Evolutionary conservation across 176 grass and related monocot genomes (phyloP).

Genomic region (Paspalum vaginatum): DNA sequence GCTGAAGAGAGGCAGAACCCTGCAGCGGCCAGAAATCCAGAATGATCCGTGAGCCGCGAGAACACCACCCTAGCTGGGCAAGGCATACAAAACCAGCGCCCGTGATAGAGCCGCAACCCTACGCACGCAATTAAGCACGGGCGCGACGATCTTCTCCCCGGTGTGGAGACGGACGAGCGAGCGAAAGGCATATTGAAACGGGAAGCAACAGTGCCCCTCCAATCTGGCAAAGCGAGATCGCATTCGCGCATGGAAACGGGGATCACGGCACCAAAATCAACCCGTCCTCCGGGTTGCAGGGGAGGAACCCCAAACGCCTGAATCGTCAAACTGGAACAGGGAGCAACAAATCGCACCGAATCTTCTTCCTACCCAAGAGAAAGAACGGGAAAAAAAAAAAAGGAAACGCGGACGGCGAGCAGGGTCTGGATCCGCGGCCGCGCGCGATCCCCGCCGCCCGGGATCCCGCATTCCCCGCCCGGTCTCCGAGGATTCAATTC

Average conservation of each 20-base stretch:
- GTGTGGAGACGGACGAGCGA: neutral
- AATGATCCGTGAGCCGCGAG: slow-evolving; percentile 17
- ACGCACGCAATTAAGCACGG: neutral
- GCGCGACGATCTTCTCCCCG: neutral
- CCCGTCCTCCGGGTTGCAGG: neutral
- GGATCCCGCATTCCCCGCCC: slow-evolving; percentile 41
- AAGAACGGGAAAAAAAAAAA: too few species aligned
- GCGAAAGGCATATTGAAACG: slow-evolving; percentile 6
- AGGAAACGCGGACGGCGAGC: neutral
- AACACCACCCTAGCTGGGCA: neutral
- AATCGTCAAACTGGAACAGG: neutral
- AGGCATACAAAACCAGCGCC: neutral
- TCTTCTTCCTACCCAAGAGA: too few species aligned
- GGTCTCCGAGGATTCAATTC: neutral
- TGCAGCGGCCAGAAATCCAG: slow-evolving; percentile 11
- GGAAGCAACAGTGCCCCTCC: neutral
- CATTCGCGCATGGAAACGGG: neutral
- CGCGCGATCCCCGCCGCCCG: neutral
- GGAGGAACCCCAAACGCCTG: neutral
- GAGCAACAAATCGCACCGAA: neutral
- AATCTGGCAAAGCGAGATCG: neutral
- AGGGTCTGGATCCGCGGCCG: neutral
- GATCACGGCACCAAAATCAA: neutral
- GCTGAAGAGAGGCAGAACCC: slow-evolving; percentile 27
- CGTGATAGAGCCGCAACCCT: slow-evolving; percentile 5